These are phyloP conservation scores for Penicillium silybi DNA, from an alignment of 495 filamentous ascomycete genomes.

Conservation along the genomic window DNA sequence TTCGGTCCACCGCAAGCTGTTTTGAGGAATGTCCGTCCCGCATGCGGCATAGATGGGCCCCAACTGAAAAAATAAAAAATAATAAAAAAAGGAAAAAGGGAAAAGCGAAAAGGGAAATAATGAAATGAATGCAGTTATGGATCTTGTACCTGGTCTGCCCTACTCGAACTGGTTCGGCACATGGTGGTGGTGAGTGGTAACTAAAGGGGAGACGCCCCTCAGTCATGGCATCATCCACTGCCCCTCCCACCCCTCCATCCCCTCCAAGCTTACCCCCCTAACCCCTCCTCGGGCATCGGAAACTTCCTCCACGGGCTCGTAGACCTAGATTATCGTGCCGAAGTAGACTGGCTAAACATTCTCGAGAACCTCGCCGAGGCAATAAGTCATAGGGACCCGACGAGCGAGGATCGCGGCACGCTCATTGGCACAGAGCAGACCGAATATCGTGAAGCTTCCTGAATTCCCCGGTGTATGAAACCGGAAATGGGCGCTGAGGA, in stretches of 20 bases:
- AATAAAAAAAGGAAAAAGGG: neutral
- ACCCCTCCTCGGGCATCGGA: constrained; percentile 5
- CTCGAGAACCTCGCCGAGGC: constrained; percentile 28
- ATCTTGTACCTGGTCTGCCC: neutral
- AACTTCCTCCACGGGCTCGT: constrained; percentile 1
- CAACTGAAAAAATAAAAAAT: neutral
- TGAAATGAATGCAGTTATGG: neutral
- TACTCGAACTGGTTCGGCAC: neutral
- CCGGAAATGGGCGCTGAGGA: constrained; percentile 41
- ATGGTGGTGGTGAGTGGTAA: neutral
- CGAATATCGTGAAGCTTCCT: constrained; percentile 46
- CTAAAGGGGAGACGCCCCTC: constrained; percentile 7
- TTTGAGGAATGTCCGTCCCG: constrained; percentile 6
- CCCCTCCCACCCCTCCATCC: neutral
- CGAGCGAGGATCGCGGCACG: constrained; percentile 7
- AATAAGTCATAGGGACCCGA: constrained; percentile 18
- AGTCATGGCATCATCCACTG: constrained; percentile 19
- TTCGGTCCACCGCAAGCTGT: constrained; percentile 24
- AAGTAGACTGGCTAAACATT: constrained; percentile 27
- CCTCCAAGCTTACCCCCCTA: neutral
- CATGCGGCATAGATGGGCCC: constrained; percentile 3
- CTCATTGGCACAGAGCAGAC: constrained; percentile 30
- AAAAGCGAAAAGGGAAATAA: neutral
- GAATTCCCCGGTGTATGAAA: constrained; percentile 53
- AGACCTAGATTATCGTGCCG: neutral